Evolutionary conservation across 2,329 filamentous ascomycete genomes (phyloP).

Genomic region (Colletotrichum karsti): DNA sequence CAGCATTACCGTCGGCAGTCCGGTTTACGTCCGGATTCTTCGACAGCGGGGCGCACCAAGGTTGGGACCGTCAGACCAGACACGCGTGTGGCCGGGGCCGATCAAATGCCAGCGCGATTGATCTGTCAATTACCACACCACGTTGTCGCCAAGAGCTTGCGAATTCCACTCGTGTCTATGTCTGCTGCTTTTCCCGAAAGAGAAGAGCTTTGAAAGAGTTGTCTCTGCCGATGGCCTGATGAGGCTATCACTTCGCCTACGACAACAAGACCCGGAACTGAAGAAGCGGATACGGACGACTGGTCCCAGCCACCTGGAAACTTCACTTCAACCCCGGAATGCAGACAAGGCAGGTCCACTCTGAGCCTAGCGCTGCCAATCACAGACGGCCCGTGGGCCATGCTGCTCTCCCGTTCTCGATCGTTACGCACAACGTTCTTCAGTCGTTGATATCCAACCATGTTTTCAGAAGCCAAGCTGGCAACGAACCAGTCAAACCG

Average conservation of each 20-base stretch:
- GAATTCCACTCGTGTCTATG: not conserved
- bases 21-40: not conserved
- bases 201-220: not conserved
- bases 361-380: not conserved
- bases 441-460: not conserved
- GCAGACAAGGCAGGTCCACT: constrained; percentile 8
- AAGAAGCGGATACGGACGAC: not conserved
- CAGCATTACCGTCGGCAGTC: not conserved
- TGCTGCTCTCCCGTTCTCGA: not conserved
- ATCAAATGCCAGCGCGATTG: constrained; percentile 14
- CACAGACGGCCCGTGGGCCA: not conserved
- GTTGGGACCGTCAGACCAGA: constrained; percentile 1
- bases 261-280: not conserved
- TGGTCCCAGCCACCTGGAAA: constrained; percentile 25
- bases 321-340: constrained; percentile 1
- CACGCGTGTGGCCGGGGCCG: constrained; percentile 4
- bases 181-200: not conserved
- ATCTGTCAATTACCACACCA: constrained; percentile 15
- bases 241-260: not conserved
- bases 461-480: not conserved
- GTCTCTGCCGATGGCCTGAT: not conserved
- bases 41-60: constrained; percentile 7
- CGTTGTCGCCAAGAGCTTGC: constrained; percentile 6
- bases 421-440: not conserved
- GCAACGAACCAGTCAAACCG: not conserved